A percentile compares a stretch with the other conserved stretches of the same genome.
Evolutionary conservation across 768 basidiomycete genomes (phyloP).

Genomic region (Lentinula sp.): DNA sequence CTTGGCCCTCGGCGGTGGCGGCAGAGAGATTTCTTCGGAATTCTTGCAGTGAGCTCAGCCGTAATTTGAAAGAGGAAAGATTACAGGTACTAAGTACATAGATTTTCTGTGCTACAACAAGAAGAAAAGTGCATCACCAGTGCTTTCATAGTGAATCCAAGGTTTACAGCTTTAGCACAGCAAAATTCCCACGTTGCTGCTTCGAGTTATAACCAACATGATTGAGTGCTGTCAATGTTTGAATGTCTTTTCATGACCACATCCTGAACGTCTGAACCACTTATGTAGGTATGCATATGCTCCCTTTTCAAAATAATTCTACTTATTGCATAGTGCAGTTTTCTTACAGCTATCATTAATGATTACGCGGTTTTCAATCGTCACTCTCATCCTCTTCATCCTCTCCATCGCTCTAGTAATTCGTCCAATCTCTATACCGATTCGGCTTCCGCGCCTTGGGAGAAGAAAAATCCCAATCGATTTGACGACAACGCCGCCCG

Average conservation of each 20-base stretch:
- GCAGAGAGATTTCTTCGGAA: too few species aligned
- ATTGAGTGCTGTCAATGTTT: neutral
- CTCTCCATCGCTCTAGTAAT: slow-evolving; percentile 50
- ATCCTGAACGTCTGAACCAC: neutral
- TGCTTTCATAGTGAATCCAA: neutral
- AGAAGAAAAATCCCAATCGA: slow-evolving; percentile 32
- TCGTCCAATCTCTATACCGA: slow-evolving; percentile 34
- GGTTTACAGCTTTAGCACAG: neutral
- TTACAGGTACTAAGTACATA: too few species aligned
- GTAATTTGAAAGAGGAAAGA: too few species aligned
- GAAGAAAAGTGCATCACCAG: too few species aligned
- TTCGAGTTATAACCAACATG: neutral
- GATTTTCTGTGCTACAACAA: too few species aligned
- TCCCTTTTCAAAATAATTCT: neutral
- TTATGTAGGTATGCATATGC: neutral
- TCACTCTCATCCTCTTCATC: slow-evolving; percentile 47
- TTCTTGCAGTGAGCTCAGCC: too few species aligned
- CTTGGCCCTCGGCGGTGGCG: neutral
- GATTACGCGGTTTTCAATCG: slow-evolving; percentile 39
- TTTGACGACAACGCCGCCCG: slow-evolving; percentile 48
- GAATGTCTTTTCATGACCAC: neutral
- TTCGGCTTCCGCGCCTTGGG: slow-evolving; percentile 24
- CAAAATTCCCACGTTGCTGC: neutral
- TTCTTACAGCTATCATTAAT: slow-evolving; percentile 18
- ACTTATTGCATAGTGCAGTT: neutral